Evolutionary conservation across 1,284 basidiomycete genomes (phyloP).

Genomic region (Ceratorhiza oryzae-sativae): DNA sequence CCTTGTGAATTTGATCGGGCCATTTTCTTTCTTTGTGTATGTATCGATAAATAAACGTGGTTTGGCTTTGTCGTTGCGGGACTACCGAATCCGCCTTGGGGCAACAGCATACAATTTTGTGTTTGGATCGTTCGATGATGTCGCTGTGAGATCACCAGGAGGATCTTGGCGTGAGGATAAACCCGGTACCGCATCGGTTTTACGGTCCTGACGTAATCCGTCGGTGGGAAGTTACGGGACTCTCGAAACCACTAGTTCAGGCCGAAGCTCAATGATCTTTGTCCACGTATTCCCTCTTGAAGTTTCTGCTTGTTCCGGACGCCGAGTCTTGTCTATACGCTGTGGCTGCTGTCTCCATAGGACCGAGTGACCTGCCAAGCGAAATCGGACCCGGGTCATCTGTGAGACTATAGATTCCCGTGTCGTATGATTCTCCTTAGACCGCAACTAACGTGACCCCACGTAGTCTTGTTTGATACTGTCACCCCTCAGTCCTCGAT

Average conservation of each 20-base stretch:
- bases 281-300: too few relatives aligned
- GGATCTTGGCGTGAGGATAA: conserved; percentile 19
- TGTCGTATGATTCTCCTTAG: background rate
- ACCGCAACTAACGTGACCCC: background rate
- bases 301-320: too few relatives aligned
- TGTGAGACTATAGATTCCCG: background rate
- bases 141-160: background rate
- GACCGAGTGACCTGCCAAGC: conserved; percentile 1
- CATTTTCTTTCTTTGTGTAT: background rate
- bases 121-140: background rate
- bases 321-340: too few relatives aligned
- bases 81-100: conserved; percentile 24
- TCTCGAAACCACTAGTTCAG: background rate
- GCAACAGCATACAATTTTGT: too few relatives aligned
- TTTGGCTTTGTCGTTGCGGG: background rate
- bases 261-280: too few relatives aligned
- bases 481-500: background rate
- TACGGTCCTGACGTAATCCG: conserved; percentile 19
- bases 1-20: background rate
- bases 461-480: background rate
- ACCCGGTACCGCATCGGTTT: conserved; percentile 33
- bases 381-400: background rate
- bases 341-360: background rate
- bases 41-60: background rate
- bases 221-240: conserved; percentile 26